phyloP scores from a whole-genome alignment of 108 stramenopile species.

The Conticribra weissflogii region DNA sequence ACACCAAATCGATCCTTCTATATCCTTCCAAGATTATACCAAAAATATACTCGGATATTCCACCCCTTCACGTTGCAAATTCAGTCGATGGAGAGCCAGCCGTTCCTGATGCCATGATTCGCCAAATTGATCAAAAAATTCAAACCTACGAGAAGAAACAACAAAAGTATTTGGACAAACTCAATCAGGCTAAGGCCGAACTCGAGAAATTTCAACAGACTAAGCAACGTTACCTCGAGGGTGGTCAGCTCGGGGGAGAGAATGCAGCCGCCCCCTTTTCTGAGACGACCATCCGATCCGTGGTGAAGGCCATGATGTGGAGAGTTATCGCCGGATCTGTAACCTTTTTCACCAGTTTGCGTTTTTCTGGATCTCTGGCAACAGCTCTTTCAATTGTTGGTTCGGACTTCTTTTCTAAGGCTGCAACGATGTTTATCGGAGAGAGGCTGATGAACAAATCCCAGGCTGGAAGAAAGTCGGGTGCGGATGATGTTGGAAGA shows the following conservation, averaged over 20 bases:
- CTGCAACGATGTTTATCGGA: slow-evolving; percentile 95
- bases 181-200: slow-evolving; percentile 53
- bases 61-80: slow-evolving; percentile 39
- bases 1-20: slow-evolving; percentile 18
- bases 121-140: slow-evolving; percentile 76
- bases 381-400: slow-evolving; percentile 92
- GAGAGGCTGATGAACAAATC: slow-evolving; percentile 95
- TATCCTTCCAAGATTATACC: slow-evolving; percentile 17
- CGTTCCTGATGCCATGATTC: slow-evolving; percentile 47
- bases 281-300: slow-evolving; percentile 76
- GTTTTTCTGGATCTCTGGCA: slow-evolving; percentile 71
- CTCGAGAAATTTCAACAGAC: slow-evolving; percentile 57
- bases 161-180: slow-evolving; percentile 56
- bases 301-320: slow-evolving; percentile 88
- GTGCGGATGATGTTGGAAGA: slow-evolving; percentile 79
- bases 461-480: slow-evolving; percentile 75
- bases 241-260: slow-evolving; percentile 28
- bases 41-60: background rate
- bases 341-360: slow-evolving; percentile 79
- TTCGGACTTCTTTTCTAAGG: slow-evolving; percentile 94
- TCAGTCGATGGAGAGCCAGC: slow-evolving; percentile 31
- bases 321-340: slow-evolving; percentile 86
- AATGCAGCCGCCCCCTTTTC: slow-evolving; percentile 59
- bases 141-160: slow-evolving; percentile 54
- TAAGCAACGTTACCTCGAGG: slow-evolving; percentile 74